These are phyloP conservation scores for Botrytis elliptica DNA, from an alignment of 2,329 filamentous ascomycete genomes.

Conservation along the genomic window DNA sequence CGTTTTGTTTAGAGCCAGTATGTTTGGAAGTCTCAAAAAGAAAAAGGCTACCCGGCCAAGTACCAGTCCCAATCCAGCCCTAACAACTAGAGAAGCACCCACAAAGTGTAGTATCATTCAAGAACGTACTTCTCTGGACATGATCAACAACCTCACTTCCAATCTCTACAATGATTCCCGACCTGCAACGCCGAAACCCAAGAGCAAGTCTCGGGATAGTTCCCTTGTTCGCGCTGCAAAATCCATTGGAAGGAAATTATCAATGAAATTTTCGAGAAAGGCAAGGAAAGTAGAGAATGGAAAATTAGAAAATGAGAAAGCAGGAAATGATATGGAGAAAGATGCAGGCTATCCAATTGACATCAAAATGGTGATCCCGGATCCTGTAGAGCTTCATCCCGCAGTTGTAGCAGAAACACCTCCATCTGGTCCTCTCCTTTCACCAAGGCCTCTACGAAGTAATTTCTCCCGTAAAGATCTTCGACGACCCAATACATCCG, in stretches of 20 bases:
- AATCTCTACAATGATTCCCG: background rate
- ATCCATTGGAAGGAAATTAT: background rate
- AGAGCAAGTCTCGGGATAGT: background rate
- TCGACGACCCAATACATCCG: background rate
- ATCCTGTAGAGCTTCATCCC: background rate
- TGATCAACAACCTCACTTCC: background rate
- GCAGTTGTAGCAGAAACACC: background rate
- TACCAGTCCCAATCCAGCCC: background rate
- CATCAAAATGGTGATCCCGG: background rate
- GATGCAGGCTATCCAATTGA: background rate
- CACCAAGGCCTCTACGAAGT: background rate
- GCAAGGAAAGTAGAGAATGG: background rate
- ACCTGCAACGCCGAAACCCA: background rate
- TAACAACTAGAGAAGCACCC: background rate
- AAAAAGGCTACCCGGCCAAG: background rate
- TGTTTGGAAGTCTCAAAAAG: background rate
- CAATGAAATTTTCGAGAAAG: background rate
- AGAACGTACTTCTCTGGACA: background rate
- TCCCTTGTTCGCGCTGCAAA: background rate
- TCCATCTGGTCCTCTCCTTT: background rate
- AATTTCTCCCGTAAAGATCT: background rate
- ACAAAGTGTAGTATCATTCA: background rate
- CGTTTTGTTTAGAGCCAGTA: background rate
- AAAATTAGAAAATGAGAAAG: background rate
- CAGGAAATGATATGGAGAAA: background rate